These are phyloP conservation scores for Hyphodiscus sp. DNA, from an alignment of 2,329 filamentous ascomycete species.

Conservation along the genomic window DNA sequence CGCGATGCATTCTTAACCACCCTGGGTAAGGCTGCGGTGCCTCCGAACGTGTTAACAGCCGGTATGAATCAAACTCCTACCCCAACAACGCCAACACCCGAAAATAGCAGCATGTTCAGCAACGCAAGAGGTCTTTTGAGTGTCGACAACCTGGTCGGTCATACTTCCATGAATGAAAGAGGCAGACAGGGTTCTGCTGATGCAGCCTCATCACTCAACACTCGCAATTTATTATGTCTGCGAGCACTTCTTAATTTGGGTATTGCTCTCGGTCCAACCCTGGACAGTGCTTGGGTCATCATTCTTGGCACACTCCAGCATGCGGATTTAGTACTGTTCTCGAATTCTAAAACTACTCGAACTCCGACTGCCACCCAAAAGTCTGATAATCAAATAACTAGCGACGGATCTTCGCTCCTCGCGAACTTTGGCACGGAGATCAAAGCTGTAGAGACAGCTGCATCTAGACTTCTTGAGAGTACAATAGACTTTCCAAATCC, in stretches of 20 bases:
- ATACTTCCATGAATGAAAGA: conserved; percentile 51
- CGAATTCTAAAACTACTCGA: conserved; percentile 43
- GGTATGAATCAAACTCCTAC: conserved; percentile 45
- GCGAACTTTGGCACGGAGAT: conserved; percentile 74
- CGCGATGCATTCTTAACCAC: conserved; percentile 94
- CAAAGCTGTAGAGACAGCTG: conserved; percentile 81
- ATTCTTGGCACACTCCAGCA: conserved; percentile 88
- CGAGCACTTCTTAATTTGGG: conserved; percentile 90
- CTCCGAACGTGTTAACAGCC: conserved; percentile 65
- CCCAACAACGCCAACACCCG: conserved; percentile 40
- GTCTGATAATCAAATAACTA: conserved; percentile 37
- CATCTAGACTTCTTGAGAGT: conserved; percentile 81
- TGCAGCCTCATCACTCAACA: conserved; percentile 57
- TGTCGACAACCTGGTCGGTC: conserved; percentile 62
- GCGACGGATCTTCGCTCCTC: conserved; percentile 35
- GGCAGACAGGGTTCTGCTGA: conserved; percentile 55
- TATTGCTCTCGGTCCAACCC: conserved; percentile 84
- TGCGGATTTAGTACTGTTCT: conserved; percentile 77
- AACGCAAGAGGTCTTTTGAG: conserved; percentile 69
- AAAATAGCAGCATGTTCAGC: conserved; percentile 51
- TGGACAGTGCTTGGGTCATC: conserved; percentile 82
- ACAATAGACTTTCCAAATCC: conserved; percentile 84
- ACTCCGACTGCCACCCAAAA: conserved; percentile 44
- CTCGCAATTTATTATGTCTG: conserved; percentile 83
- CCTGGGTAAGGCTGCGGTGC: conserved; percentile 85